phyloP scores from a whole-genome alignment of 1,284 basidiomycete species.

The Takashimella tepidaria region DNA sequence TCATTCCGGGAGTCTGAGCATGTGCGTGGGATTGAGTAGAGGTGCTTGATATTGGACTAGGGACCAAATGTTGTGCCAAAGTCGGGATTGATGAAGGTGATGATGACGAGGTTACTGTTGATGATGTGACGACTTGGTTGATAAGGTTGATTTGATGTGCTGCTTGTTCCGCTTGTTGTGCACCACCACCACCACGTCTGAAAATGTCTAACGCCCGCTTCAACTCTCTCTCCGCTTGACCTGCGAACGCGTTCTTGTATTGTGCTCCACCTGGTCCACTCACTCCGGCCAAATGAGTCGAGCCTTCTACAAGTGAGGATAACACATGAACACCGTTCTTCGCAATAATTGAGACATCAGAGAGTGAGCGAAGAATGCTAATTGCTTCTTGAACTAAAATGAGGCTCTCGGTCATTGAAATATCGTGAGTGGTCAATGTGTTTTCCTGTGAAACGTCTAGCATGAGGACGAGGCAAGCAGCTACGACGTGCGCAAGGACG shows the following conservation, averaged over 20 bases:
- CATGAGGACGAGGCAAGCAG: slow-evolving; percentile 7
- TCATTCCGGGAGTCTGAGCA: too few relatives aligned
- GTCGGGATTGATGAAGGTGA: too few relatives aligned
- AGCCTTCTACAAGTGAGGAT: slow-evolving; percentile 1
- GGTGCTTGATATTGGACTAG: not conserved
- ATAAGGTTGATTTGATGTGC: not conserved
- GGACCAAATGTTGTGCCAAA: not conserved
- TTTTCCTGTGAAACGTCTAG: not conserved
- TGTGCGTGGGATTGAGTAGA: not conserved
- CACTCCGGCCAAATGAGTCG: not conserved
- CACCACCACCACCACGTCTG: not conserved
- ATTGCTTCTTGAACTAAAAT: not conserved
- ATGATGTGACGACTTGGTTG: too few relatives aligned
- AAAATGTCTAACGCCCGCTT: not conserved
- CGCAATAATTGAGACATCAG: not conserved
- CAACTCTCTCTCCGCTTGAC: not conserved
- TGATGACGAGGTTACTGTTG: too few relatives aligned
- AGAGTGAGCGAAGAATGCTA: not conserved
- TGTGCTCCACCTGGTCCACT: not conserved
- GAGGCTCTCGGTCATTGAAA: not conserved
- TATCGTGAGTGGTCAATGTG: too few relatives aligned
- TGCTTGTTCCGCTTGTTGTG: too few relatives aligned
- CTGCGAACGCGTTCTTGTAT: not conserved
- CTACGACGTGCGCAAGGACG: slow-evolving; percentile 7
- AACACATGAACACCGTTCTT: slow-evolving; percentile 1